Base-by-base conservation (phyloP, 1,284 basidiomycete genomes). In the Fistulinella cinereoalba region DNA sequence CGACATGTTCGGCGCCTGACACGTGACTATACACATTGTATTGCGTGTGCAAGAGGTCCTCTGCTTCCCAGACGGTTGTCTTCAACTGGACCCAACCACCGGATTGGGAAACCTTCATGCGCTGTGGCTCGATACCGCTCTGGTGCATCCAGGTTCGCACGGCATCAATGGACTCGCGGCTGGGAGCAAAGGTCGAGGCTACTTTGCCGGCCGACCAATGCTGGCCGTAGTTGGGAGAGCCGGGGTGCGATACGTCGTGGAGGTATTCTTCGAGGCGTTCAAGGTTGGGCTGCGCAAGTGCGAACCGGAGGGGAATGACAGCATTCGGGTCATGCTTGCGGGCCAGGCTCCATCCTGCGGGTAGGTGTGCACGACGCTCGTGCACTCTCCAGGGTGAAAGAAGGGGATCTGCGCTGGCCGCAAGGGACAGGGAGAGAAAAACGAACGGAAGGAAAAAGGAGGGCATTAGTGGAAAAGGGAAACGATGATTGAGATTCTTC, bases 1-100 rank as follows among this genome's bases (percentile, higher is more conserved):
- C 61, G 16, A 68, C 43, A 13, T 66, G 63, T 27, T 67, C 41
- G 1, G 22, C 45, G 9, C 62, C 74, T 1, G 69, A 65, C 15
- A 57, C 49, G 45, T 77, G 75, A 7, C 50, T 60, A 46, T 75
- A 77, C 12, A 73, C 60, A 39, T 68, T 63, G 60, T 78, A 77
- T 42, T 69, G 66, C 11, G 74, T 64, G 32, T 61, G 59, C 42
- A 77, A 56, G 15, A 77, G 65, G 25, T 56, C 53, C 56, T 78
- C 77, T 1, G 72, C 73, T 54, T 79, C 73, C 39, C 52, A 53
- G 21, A 74, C 56, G 7, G 73, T 68, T 9, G 68, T 67, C 40
- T 70, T 40, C 40, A 76, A 60, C n/a, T 67, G 58, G n/a, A 77
- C 47, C 77, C 75, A 77, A 11, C 65, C 67, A 15, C 64, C 62